Conservation (phyloP, 228 moss, liverwort and hornwort genomes). For the Sphagnum fallax region DNA sequence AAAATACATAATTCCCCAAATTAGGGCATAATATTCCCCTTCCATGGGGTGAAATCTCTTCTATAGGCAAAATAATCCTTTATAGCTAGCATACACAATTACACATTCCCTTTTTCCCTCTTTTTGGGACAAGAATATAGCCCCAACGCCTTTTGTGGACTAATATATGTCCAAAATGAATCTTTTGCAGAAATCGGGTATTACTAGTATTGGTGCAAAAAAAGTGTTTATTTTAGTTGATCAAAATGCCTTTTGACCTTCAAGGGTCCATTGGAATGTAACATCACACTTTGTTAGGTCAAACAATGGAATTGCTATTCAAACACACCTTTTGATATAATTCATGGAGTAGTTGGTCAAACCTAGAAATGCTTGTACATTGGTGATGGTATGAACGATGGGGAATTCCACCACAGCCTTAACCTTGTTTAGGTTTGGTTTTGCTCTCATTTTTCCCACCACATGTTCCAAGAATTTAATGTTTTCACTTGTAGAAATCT, state of each 20-base stretch:
- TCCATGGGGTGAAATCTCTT: background rate
- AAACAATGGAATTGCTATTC: background rate
- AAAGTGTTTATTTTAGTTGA: background rate
- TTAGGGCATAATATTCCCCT: background rate
- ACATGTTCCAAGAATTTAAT: background rate
- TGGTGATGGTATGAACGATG: background rate
- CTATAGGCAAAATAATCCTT: background rate
- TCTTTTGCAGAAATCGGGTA: background rate
- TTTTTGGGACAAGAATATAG: background rate
- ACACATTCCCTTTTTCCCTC: background rate
- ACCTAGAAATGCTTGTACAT: background rate
- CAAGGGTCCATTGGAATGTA: background rate
- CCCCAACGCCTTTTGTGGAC: background rate
- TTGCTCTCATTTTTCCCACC: background rate
- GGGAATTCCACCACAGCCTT: background rate
- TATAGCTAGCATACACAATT: background rate
- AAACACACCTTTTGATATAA: background rate
- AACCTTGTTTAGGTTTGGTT: background rate
- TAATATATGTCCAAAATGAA: background rate
- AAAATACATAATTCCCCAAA: background rate
- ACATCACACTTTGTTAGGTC: background rate
- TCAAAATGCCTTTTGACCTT: background rate
- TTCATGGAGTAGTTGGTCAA: background rate
- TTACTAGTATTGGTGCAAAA: background rate
- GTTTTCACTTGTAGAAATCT: too few species aligned